These are phyloP conservation scores for Moricandia arvensis DNA, from an alignment of 345 rosid species.

Conservation along the genomic window DNA sequence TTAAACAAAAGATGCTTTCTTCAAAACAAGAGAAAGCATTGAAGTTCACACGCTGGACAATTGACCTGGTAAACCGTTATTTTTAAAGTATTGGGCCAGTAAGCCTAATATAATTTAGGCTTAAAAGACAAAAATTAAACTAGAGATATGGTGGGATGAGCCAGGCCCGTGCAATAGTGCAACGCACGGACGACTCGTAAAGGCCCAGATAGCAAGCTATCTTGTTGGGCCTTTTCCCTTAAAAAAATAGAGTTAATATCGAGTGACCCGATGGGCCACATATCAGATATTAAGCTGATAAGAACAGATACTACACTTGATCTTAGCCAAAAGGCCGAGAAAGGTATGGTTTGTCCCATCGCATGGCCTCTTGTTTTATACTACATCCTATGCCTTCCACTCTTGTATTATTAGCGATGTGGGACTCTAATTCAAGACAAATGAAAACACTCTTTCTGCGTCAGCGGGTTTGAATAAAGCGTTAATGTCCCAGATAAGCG, in stretches of 20 bases:
- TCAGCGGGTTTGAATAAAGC: background rate
- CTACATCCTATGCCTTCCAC: background rate
- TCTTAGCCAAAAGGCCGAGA: constrained; percentile 77
- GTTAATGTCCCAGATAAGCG: no score
- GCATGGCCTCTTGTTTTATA: background rate
- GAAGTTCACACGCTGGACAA: no score
- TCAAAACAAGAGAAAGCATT: no score
- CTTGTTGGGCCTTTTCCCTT: background rate
- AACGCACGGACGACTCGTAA: constrained; percentile 6
- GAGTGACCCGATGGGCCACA: constrained; percentile 31
- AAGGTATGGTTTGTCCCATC: constrained; percentile 36
- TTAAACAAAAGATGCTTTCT: no score
- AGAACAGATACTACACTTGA: constrained; percentile 67
- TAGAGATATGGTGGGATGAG: background rate
- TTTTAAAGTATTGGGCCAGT: no score
- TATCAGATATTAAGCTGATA: constrained; percentile 69
- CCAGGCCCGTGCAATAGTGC: constrained; percentile 27
- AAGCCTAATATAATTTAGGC: no score
- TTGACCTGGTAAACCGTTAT: no score
- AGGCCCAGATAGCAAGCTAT: constrained; percentile 27
- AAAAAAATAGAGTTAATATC: constrained; percentile 37
- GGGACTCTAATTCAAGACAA: background rate
- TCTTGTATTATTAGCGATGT: constrained; percentile 4
- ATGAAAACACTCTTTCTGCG: background rate
- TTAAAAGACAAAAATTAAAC: background rate